Percentiles rank a stretch among this genome's conserved stretches.
These are phyloP conservation scores for Hypomontagnella monticulosa DNA, from an alignment of 495 filamentous ascomycete species.

Conservation along the genomic window DNA sequence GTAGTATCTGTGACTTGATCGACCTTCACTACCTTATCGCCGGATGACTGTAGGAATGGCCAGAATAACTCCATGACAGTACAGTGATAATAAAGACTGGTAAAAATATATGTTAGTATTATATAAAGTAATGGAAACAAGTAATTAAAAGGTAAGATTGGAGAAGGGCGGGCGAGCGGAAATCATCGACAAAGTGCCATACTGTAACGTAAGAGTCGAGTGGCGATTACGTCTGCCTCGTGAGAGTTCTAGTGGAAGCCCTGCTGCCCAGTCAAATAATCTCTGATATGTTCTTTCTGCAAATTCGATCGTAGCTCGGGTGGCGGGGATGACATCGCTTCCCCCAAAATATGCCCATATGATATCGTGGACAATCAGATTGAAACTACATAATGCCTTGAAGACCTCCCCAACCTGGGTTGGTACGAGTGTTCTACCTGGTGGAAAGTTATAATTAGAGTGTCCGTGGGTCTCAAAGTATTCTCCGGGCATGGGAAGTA, in stretches of 20 bases:
- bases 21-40: conserved; percentile 17
- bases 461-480: conserved; percentile 17
- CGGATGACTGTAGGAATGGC: conserved; percentile 34
- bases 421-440: neutral
- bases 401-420: conserved; percentile 19
- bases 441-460: conserved; percentile 8
- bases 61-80: conserved; percentile 39
- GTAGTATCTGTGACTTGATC: conserved; percentile 16
- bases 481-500: conserved; percentile 38
- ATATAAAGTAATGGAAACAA: neutral
- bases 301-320: conserved; percentile 32
- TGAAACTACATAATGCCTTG: conserved; percentile 33
- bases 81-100: conserved; percentile 39
- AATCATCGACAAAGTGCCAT: conserved; percentile 12
- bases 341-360: conserved; percentile 38
- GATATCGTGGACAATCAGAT: conserved; percentile 33
- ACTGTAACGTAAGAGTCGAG: conserved; percentile 38
- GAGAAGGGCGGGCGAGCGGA: neutral
- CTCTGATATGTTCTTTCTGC: conserved; percentile 31
- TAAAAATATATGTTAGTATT: conserved; percentile 11
- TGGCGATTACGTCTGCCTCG: conserved; percentile 36
- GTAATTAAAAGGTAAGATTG: neutral
- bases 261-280: conserved; percentile 34
- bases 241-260: conserved; percentile 30
- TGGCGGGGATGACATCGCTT: conserved; percentile 24